A percentile compares a stretch with the other conserved stretches of the same genome.
Conservation (phyloP, 2,329 filamentous ascomycete species). For the Aspergillus sojae region DNA sequence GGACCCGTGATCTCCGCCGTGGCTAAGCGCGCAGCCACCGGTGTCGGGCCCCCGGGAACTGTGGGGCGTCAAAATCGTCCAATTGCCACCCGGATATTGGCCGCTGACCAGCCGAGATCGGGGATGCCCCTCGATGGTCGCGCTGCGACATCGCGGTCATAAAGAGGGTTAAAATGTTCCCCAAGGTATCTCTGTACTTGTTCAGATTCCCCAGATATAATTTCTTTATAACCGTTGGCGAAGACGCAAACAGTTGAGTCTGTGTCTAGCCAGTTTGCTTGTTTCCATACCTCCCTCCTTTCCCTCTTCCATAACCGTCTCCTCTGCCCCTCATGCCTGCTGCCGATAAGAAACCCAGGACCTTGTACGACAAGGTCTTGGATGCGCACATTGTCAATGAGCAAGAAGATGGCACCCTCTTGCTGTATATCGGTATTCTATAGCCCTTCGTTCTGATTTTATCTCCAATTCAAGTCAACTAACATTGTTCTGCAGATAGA, state of each 20-base stretch:
- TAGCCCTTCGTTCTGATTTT: slow-evolving; percentile 10
- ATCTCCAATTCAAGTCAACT: slow-evolving; percentile 16
- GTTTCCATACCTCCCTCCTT: slow-evolving; percentile 3
- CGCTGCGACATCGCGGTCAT: slow-evolving; percentile 39
- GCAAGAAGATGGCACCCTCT: slow-evolving; percentile 87
- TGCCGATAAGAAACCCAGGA: slow-evolving; percentile 71
- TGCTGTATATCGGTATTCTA: slow-evolving; percentile 84
- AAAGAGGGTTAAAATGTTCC: slow-evolving; percentile 28
- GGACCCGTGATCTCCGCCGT: slow-evolving; percentile 8
- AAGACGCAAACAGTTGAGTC: slow-evolving; percentile 3
- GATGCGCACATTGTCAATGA: slow-evolving; percentile 92
- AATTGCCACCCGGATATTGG: slow-evolving; percentile 31
- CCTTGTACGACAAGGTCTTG: slow-evolving; percentile 97
- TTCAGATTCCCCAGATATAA: slow-evolving; percentile 13
- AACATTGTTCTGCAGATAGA: slow-evolving; percentile 63
- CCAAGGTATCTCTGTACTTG: slow-evolving; percentile 13
- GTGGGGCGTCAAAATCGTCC: slow-evolving; percentile 18
- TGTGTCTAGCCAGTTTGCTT: slow-evolving; percentile 9
- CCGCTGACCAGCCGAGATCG: slow-evolving; percentile 42
- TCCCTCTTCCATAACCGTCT: slow-evolving; percentile 3
- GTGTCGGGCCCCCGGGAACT: slow-evolving; percentile 5
- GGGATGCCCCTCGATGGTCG: slow-evolving; percentile 34
- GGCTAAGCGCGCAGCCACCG: slow-evolving; percentile 20
- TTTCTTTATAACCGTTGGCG: neutral
- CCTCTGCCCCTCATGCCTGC: slow-evolving; percentile 68